These are phyloP conservation scores for Lonicera japonica DNA, from an alignment of 129 eudicot species.

Conservation along the genomic window DNA sequence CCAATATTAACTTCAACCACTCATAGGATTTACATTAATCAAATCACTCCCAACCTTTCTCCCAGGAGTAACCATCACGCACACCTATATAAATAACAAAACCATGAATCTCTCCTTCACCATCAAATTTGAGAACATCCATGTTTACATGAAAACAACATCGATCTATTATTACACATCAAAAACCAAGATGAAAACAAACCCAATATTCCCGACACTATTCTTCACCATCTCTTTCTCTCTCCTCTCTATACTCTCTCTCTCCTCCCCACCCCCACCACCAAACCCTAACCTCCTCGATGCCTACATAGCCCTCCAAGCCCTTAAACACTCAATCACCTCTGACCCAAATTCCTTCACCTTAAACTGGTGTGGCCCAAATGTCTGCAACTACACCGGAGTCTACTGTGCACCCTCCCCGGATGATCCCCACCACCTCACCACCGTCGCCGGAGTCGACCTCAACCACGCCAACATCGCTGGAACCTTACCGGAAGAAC, in stretches of 20 bases:
- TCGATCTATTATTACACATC: not conserved
- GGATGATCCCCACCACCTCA: constrained; percentile 34
- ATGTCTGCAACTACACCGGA: constrained; percentile 74
- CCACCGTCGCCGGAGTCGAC: constrained; percentile 76
- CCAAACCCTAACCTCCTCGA: constrained; percentile 61
- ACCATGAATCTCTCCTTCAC: not conserved
- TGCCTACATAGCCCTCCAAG: constrained; percentile 73
- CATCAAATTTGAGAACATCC: not conserved
- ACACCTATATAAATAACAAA: constrained; percentile 2
- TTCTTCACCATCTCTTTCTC: constrained; percentile 12
- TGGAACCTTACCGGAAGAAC: constrained; percentile 48
- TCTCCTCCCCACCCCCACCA: constrained; percentile 9
- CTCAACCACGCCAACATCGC: constrained; percentile 61
- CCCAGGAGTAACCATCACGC: not conserved
- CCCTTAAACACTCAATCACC: constrained; percentile 62
- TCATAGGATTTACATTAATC: too few relatives aligned
- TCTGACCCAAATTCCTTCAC: constrained; percentile 68
- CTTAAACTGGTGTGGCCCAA: constrained; percentile 48
- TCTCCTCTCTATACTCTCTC: constrained; percentile 10
- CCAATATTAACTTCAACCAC: too few relatives aligned
- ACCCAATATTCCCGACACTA: not conserved
- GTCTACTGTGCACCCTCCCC: constrained; percentile 75
- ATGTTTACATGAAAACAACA: too few relatives aligned
- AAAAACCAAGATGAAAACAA: not conserved
- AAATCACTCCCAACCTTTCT: constrained; percentile 2